Conservation (phyloP, 768 basidiomycete species). For the Nevesoporus exiguus region DNA sequence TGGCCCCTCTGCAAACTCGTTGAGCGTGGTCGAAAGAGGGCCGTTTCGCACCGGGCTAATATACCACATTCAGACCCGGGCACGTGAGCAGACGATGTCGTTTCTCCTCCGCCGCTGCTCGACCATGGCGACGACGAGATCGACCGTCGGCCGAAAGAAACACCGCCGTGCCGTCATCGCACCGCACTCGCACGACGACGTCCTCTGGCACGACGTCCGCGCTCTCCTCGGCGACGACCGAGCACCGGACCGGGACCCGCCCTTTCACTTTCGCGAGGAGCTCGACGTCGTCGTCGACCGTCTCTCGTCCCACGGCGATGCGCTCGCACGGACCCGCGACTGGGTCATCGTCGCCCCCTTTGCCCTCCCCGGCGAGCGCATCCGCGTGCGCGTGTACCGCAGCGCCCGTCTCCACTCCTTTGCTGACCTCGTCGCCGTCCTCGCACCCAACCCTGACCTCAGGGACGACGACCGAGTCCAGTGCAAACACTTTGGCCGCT, state of each 20-base stretch:
- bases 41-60: background rate
- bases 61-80: background rate
- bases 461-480: slow-evolving; percentile 62
- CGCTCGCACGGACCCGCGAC: slow-evolving; percentile 53
- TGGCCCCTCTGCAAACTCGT: slow-evolving; percentile 6
- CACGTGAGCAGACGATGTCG: background rate
- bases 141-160: slow-evolving; percentile 18
- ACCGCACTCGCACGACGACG: slow-evolving; percentile 67
- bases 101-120: background rate
- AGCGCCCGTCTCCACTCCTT: slow-evolving; percentile 68
- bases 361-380: slow-evolving; percentile 76
- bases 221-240: slow-evolving; percentile 59
- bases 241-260: slow-evolving; percentile 49
- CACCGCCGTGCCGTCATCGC: slow-evolving; percentile 35
- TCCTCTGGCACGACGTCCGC: slow-evolving; percentile 68
- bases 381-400: slow-evolving; percentile 70
- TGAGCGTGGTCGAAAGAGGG: background rate
- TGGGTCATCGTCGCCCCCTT: slow-evolving; percentile 89
- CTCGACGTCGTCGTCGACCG: slow-evolving; percentile 62
- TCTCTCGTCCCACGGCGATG: slow-evolving; percentile 64
- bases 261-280: slow-evolving; percentile 57
- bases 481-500: slow-evolving; percentile 87
- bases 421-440: slow-evolving; percentile 68
- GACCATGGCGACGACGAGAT: background rate
- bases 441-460: slow-evolving; percentile 58